Percentiles rank a stretch among this genome's conserved stretches.
Evolutionary conservation across 1,284 basidiomycete genomes (phyloP).

Genomic region (Pseudozyma flocculosa): DNA sequence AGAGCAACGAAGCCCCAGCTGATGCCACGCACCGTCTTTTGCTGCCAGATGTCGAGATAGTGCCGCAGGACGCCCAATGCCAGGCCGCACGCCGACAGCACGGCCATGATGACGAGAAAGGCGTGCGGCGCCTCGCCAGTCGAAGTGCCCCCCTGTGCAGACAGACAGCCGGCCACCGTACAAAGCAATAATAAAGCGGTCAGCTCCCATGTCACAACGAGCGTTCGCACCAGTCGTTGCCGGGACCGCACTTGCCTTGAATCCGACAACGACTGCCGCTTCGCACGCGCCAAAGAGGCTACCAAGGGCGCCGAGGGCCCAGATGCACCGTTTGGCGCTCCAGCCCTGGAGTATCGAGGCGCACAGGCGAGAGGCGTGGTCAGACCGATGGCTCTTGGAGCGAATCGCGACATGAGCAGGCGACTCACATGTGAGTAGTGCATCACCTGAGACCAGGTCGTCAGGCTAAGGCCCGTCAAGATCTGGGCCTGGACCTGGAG

Average conservation of each 20-base stretch:
- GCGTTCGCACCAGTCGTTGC: too few species aligned
- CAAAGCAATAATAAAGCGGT: too few species aligned
- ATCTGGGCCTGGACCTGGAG: slow-evolving; percentile 37
- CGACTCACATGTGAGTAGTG: slow-evolving; percentile 20
- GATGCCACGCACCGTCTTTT: slow-evolving; percentile 31
- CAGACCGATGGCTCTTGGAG: too few species aligned
- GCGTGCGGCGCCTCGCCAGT: neutral
- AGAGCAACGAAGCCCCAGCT: slow-evolving; percentile 27
- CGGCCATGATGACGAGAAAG: slow-evolving; percentile 9
- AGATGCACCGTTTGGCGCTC: neutral
- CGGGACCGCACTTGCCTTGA: too few species aligned
- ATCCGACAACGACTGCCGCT: too few species aligned
- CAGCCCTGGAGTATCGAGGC: too few species aligned
- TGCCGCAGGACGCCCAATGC: slow-evolving; percentile 30
- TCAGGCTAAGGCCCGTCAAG: slow-evolving; percentile 19
- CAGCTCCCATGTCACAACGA: too few species aligned
- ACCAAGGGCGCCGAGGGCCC: neutral
- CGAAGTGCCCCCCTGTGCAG: slow-evolving; percentile 3
- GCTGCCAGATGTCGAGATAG: slow-evolving; percentile 29
- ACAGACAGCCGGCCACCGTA: slow-evolving; percentile 1
- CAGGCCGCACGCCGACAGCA: slow-evolving; percentile 22
- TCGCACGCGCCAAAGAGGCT: slow-evolving; percentile 5
- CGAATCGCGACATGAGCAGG: too few species aligned
- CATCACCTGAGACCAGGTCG: slow-evolving; percentile 34
- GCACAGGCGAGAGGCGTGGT: too few species aligned